Percentiles rank a stretch among this genome's conserved stretches.
Evolutionary conservation across 768 basidiomycete species (phyloP).

Genomic region (Leccinum obscurum): DNA sequence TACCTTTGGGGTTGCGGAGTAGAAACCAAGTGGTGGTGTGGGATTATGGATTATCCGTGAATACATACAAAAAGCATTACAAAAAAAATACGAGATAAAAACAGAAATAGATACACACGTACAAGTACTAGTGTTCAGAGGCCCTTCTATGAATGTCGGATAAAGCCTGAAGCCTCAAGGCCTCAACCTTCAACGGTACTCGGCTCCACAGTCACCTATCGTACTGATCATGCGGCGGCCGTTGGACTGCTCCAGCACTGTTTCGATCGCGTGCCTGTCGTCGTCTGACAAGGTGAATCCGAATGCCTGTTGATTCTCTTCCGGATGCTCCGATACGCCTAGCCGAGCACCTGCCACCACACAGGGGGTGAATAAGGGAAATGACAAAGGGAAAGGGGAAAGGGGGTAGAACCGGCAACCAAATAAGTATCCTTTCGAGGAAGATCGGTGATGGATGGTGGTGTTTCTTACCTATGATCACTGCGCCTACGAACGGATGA

Average conservation of each 20-base stretch:
- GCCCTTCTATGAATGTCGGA: not conserved
- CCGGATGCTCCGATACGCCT: constrained; percentile 71
- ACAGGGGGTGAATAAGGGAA: not conserved
- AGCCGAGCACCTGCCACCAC: constrained; percentile 53
- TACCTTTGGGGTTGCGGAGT: not conserved
- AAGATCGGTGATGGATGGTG: constrained; percentile 4
- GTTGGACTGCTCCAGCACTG: constrained; percentile 60
- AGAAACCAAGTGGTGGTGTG: not conserved
- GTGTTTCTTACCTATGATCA: constrained; percentile 60
- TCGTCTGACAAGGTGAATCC: constrained; percentile 53
- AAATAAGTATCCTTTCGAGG: not conserved
- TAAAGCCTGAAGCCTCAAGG: not conserved
- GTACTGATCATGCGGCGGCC: constrained; percentile 59
- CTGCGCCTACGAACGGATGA: constrained; percentile 74
- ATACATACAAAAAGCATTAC: not conserved
- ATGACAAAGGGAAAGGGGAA: not conserved
- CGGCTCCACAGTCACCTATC: constrained; percentile 83
- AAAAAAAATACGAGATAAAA: not conserved
- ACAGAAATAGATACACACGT: not conserved
- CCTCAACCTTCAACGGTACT: constrained; percentile 53
- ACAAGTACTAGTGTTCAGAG: not conserved
- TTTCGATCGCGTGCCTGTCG: constrained; percentile 65
- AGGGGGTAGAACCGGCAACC: constrained; percentile 27
- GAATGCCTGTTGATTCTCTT: constrained; percentile 67
- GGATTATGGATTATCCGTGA: not conserved